phyloP scores from a whole-genome alignment of 345 rosid genomes.

The Citrus glauca region DNA sequence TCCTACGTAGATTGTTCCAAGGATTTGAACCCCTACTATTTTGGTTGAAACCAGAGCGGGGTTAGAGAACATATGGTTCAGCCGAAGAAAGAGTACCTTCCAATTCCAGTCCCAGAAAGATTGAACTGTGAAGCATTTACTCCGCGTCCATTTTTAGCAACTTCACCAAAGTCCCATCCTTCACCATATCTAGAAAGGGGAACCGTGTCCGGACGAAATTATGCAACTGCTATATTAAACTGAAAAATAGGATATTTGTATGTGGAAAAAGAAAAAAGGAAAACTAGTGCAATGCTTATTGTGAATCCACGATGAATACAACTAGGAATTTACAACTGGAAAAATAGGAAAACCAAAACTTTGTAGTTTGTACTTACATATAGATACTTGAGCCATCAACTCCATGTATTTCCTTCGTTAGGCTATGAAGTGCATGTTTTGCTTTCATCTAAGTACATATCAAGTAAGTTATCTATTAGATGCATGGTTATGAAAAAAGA shows the following conservation, averaged over 20 bases:
- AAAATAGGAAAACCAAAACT: neutral
- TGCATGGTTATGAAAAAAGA: neutral
- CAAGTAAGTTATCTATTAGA: slow-evolving; percentile 9
- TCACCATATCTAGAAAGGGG: slow-evolving; percentile 75
- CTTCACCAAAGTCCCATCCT: slow-evolving; percentile 99
- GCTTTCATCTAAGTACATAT: slow-evolving; percentile 60
- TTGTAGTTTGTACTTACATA: slow-evolving; percentile 55
- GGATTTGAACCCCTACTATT: neutral
- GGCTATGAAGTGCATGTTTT: slow-evolving; percentile 52
- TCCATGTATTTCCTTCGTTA: slow-evolving; percentile 71
- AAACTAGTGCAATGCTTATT: neutral
- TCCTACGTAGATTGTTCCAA: neutral
- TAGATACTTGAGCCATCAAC: slow-evolving; percentile 80
- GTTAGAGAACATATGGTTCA: neutral
- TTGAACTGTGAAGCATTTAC: slow-evolving; percentile 83
- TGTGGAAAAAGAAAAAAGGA: neutral
- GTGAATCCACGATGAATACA: neutral
- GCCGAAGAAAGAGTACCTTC: slow-evolving; percentile 51
- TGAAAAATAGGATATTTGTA: neutral
- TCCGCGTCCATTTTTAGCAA: slow-evolving; percentile 91
- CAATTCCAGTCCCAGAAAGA: slow-evolving; percentile 77
- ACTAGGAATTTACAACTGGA: neutral
- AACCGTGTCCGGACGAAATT: slow-evolving; percentile 2
- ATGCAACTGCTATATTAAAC: neutral
- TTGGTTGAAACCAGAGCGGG: neutral